Percentiles rank a stretch among this genome's conserved stretches.
phyloP scores from a whole-genome alignment of 2,329 filamentous ascomycete genomes.

The Apiospora phragmitis region DNA sequence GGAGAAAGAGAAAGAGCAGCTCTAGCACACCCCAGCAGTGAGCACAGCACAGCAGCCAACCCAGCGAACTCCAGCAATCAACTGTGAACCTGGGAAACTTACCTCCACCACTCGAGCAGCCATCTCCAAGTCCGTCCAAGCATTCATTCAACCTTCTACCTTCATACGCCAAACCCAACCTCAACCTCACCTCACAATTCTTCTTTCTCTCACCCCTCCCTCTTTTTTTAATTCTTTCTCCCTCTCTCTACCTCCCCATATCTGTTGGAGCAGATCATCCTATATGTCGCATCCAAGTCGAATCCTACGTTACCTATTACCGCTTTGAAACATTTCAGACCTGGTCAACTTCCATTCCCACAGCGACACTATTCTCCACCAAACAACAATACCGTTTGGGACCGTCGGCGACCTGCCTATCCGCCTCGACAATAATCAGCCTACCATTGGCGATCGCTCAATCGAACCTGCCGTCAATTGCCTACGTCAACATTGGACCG shows the following conservation, averaged over 20 bases:
- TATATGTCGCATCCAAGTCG: background rate
- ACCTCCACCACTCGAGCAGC: background rate
- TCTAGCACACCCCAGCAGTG: background rate
- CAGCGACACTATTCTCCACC: conserved; percentile 1
- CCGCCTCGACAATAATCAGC: background rate
- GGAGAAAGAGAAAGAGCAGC: background rate
- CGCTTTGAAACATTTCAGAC: background rate
- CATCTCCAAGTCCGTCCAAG: background rate
- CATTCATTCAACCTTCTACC: conserved; percentile 1
- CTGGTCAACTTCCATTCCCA: conserved; percentile 4
- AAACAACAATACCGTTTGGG: background rate
- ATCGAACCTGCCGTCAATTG: background rate
- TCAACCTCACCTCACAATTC: background rate
- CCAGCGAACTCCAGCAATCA: background rate
- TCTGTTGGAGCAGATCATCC: background rate
- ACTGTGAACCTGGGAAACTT: background rate
- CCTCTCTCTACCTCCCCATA: background rate
- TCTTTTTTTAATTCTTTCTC: background rate
- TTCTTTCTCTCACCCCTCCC: background rate
- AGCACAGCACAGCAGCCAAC: background rate
- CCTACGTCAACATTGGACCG: background rate
- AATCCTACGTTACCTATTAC: background rate
- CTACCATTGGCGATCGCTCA: background rate
- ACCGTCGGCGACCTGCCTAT: background rate
- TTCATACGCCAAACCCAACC: background rate